phyloP scores from a whole-genome alignment of 1,284 basidiomycete species.

The Trichosporon sp. region DNA sequence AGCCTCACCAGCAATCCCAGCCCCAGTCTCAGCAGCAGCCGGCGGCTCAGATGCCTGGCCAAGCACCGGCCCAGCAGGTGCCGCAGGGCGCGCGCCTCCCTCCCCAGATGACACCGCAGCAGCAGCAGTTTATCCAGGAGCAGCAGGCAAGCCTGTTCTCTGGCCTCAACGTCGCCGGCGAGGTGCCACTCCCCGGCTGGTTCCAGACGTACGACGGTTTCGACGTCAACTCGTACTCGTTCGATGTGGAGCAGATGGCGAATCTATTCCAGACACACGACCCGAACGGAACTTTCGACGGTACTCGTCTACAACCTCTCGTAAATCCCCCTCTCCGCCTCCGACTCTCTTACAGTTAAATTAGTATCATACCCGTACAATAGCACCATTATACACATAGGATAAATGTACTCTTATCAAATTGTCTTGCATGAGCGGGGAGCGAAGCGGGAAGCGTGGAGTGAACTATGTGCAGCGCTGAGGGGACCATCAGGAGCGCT shows the following conservation, averaged over 20 bases:
- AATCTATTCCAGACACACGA: constrained; percentile 18
- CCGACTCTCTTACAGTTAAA: neutral
- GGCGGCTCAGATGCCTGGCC: neutral
- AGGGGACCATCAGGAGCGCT: too few relatives aligned
- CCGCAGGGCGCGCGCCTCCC: neutral
- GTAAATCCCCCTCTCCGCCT: neutral
- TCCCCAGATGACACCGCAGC: neutral
- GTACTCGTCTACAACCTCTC: constrained; percentile 3
- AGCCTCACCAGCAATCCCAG: neutral
- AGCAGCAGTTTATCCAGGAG: neutral
- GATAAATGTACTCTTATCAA: neutral
- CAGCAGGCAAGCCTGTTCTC: neutral
- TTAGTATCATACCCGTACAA: neutral
- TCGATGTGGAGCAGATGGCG: constrained; percentile 26
- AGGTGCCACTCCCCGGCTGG: constrained; percentile 5
- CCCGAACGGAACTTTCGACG: constrained; percentile 20
- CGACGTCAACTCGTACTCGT: constrained; percentile 29
- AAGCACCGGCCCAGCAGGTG: neutral
- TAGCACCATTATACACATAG: neutral
- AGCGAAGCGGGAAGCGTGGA: neutral
- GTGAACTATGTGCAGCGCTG: too few relatives aligned
- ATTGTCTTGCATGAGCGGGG: neutral
- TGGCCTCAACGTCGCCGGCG: neutral
- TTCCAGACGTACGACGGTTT: constrained; percentile 17
- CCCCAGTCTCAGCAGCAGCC: neutral